Evolutionary conservation across 2,329 filamentous ascomycete species (phyloP), one percentile per base, ranked within the genome.

Genomic region (Nigrograna mackinnonii): DNA sequence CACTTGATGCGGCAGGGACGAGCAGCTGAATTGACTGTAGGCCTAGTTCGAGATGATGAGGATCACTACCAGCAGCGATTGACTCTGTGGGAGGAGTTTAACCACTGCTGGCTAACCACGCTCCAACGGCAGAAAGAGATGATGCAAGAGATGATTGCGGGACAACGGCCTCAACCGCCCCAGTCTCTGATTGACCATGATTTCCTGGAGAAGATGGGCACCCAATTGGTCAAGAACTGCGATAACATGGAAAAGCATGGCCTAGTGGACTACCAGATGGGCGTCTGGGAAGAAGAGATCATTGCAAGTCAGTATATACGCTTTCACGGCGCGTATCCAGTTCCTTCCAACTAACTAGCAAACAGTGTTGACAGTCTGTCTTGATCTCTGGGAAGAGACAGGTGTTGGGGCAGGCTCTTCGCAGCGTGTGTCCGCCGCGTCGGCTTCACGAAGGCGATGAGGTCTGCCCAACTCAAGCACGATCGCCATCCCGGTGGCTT

Each of bases 221-320:
- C 86, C 41, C 87, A 95, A 58, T 71, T 99, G 21, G 80, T 95
- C 42, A 80, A 84, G 37, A 76, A 96, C 37, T 95, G 91, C 64
- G 91, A 97, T 64, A 82, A 82, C 37, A 81, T 97, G 49, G 92
- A 97, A 68, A 85, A 87, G 54, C 86, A 95, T 63, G 94, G 94
- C n/a, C 74, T 99, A 35, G 90, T 99, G 9, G 94, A 99, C 71
- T 99, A 97, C 66, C 87, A 97, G 61, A 95, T 96, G 73, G 94
- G 94, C 6, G 89, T 97, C 19, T 95, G 90, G 82, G 94, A 97
- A 70, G 91, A 97, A 64, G 84, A 89, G 62, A 96, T 97, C 56
- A 82, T 94, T 55, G 80, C 82, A 44, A 79, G 91, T 96, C 76
- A 71, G 88, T 78, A n/a, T 22, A 14, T 12, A 12, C 19, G 12